Base-by-base conservation (phyloP, 805 yeast genomes). In the Ogataea populi-albae region DNA sequence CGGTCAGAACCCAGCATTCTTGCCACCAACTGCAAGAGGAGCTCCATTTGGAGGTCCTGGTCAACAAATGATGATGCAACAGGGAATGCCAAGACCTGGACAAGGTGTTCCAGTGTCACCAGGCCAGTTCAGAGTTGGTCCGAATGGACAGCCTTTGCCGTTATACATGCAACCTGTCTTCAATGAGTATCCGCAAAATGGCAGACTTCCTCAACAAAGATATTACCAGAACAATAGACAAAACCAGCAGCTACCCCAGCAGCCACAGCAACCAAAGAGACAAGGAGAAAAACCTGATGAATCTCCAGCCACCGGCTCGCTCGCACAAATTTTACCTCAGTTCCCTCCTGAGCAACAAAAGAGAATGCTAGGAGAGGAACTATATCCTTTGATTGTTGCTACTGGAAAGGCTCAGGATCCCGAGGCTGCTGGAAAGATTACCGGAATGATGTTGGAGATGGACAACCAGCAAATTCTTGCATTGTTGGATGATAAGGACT, bases 371-470 rank as follows among this genome's bases (percentile, higher is more conserved):
- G 98, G 98, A 71, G 97, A 93, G 77, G 95, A 88, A 62, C 76
- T 93, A 61, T 93, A 91, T 77, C 88, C 94, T 61, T 86, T 81
- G 77, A 84, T 93, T 59, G 80, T 82, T 49, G 79, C 88, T 50
- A 79, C 86, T 46, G 88, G 86, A 59, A 84, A 84, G 70, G 86
- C 89, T 56, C 79, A 80, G 55, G 95, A 88, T 61, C 84, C 83
- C 41, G 96, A 88, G 69, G 87, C 95, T 59, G 97, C 97, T 52
- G 96, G 96, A 71, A 91, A 89, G 75, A 86, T 93, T 64, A 93
- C 98, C 50, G 97, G 98, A 73, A 93, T 93, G 98, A 79, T 93
- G 73, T 78, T 93, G 61, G 96, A 89, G 63, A 80, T 91, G 79
- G 94, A 88, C 61, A 86, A 85, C 68, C 79, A 79, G 58, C 96